Base-by-base conservation (phyloP, 805 yeast species). In the Cyberlindnera americana region DNA sequence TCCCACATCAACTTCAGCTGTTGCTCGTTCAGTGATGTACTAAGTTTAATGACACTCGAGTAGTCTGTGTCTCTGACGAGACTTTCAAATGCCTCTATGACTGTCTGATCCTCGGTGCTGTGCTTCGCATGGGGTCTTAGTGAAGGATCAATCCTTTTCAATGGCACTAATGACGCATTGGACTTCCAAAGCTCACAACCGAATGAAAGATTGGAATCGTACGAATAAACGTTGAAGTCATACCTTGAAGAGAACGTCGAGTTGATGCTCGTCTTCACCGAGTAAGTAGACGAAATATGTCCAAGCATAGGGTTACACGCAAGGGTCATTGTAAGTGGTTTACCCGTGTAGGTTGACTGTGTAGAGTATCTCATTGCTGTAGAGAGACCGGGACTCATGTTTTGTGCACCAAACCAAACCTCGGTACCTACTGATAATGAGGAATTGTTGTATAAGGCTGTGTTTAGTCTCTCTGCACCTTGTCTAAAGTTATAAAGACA, bases 231-330 rank as follows among this genome's bases (percentile, higher is more conserved):
- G 56, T 93, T 93, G 61, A 93, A 91, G 54, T 87, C 95, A 55
- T 88, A 90, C 42, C 83, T 75, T 5, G 95, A 84, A 33, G 89
- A 78, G 39, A 91, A 81, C 0, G 95, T 82, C 1, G 91, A 77
- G 22, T 76, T 73, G 3, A 78, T 71, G 5, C 86, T 77, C 0
- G 96, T 85, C 53, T 82, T 81, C 24, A 89, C 87, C 1, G 96
- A 78, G 57, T 90, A 93, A 0, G 95, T 83, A 2, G 95, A 81
- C 3, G 95, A 81, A 2, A 93, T 63, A 49, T 89, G 90, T 3
- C 99, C 99, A 57, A 91, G 67, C 13, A 93, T 67, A 1, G 99
- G 99, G 59, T 93, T 93, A 42, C 83, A 72, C 0, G 95, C 81
- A 28, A 91, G 55, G 0, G 98, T 84, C 72, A 93, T 75, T 0